Evolutionary conservation across 2,329 filamentous ascomycete genomes (phyloP), one percentile per base, ranked within the genome.

Genomic region (Cytospora mali): DNA sequence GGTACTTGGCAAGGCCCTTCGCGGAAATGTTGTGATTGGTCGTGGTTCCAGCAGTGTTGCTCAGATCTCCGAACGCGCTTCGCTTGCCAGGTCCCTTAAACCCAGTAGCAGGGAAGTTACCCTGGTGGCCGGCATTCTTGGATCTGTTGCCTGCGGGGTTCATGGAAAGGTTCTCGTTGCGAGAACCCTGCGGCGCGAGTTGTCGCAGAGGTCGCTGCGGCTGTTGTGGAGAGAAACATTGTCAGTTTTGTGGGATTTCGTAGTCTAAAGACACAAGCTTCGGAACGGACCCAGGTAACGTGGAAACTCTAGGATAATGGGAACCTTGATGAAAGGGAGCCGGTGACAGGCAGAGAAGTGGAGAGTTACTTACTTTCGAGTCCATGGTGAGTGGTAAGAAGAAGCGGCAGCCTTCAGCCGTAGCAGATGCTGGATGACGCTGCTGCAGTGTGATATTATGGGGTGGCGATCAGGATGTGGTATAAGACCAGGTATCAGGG

Each of bases 51-150:
- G 80, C 72, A 52, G 83, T 87, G 71, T 93, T 94, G 80, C 90
- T 95, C 66, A 95, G 84, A 73, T 96, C 93, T 55, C 86, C 90
- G 75, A 96, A 93, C 14, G 87, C 91, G 66, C 88, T 87, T 68
- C 93, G 88, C 79, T 93, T 95, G 61, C 88, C 81, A 62, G 85
- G 81, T 59, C 82, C 82, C 75, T 88, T 91, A 67, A 88, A 76
- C 46, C 80, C 81, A 55, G 80, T 81, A 66, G 82, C 79, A 65
- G 82, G 55, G 13, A 58, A 31, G 11, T 16, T 46, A 28, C 25
- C 35, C 56, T 63, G 63, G 7, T 55, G n/a, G 11, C 49, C 52
- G 42, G 42, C n/a, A 23, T 51, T 57, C 29, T 63, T 65, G 35
- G 61, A 35, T 25, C 33, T 53, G 61, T 35, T 14, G 23, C 46